Base-by-base conservation (phyloP, 352 stramenopile species). In the Blastocystis sp. region DNA sequence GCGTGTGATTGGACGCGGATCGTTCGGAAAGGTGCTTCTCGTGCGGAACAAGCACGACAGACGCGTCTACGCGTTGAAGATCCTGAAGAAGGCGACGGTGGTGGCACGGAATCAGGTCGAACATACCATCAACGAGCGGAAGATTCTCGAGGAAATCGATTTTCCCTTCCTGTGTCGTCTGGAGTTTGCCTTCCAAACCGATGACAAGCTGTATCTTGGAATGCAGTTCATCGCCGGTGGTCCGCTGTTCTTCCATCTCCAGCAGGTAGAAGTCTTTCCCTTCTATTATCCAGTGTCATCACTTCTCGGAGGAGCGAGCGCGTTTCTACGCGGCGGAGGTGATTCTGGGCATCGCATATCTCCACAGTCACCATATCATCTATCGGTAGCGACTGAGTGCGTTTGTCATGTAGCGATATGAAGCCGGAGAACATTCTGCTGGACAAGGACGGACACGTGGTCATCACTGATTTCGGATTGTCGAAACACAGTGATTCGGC, bases 81-180 rank as follows among this genome's bases (percentile, higher is more conserved):
- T 94, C 38, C 87, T 95, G 77, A 94, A 91, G 46, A 96, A 96
- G 87, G 90, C 93, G 56, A 92, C 94, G 84, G 93, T 96, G 24
- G 90, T 97, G 48, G 94, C 95, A 86, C 90, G 94, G 87, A 94
- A 96, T 86, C 94, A 98, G 88, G 93, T 97, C 24, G 94, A 97
- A 90, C 92, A 96, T 86, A 98, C 94, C 1, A 95, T 96, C 88
- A 97, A 93, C 6, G 95, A 98, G 90, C 92, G 94, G 54, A 93
- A 93, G 76, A 93, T 98, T 54, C 89, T 98, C 7, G 94, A 92
- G 46, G 89, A 94, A n/a, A 92, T 96, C 16, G 94, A 94, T 87
- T 94, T 98, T 89, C 94, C 94, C 44, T 98, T 98, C 89, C 97
- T 98, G 78, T 94, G 97, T 84, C 94, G 94, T 49, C 89, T 98